phyloP scores from a whole-genome alignment of 2,329 filamentous ascomycete species.

The Venturia oleaginea region DNA sequence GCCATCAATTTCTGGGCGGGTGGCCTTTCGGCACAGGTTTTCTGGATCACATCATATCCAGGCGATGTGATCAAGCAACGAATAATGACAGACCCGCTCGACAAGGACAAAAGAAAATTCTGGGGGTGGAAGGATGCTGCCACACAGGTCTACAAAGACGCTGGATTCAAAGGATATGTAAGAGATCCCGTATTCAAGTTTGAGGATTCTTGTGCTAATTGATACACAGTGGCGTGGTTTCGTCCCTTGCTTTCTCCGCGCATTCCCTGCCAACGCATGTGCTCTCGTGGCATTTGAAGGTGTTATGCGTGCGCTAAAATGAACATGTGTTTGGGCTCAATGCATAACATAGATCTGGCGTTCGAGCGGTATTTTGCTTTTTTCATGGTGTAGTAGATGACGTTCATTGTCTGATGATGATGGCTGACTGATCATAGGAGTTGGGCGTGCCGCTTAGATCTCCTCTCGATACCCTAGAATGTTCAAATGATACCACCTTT shows the following conservation, averaged over 20 bases:
- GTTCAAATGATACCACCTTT: not conserved
- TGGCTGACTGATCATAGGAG: not conserved
- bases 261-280: conserved; percentile 93
- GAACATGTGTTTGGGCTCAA: not conserved
- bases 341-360: not conserved
- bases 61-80: conserved; percentile 91
- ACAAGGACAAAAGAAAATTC: conserved; percentile 56
- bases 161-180: conserved; percentile 63
- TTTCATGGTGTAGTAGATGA: not conserved
- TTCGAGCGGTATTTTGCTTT: not conserved
- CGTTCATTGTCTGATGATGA: not conserved
- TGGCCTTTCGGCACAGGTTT: conserved; percentile 83
- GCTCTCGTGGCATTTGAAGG: conserved; percentile 89
- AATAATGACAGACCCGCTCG: conserved; percentile 91
- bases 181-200: not conserved
- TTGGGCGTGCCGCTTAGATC: not conserved
- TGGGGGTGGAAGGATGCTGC: conserved; percentile 73
- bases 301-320: conserved; percentile 54
- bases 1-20: conserved; percentile 96
- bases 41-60: conserved; percentile 89
- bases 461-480: conserved; percentile 5
- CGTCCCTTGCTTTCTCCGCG: conserved; percentile 82
- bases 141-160: conserved; percentile 63
- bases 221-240: conserved; percentile 65
- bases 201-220: not conserved